Conservation (phyloP, 1,139 yeast species). For the Yamadazyma sp. region DNA sequence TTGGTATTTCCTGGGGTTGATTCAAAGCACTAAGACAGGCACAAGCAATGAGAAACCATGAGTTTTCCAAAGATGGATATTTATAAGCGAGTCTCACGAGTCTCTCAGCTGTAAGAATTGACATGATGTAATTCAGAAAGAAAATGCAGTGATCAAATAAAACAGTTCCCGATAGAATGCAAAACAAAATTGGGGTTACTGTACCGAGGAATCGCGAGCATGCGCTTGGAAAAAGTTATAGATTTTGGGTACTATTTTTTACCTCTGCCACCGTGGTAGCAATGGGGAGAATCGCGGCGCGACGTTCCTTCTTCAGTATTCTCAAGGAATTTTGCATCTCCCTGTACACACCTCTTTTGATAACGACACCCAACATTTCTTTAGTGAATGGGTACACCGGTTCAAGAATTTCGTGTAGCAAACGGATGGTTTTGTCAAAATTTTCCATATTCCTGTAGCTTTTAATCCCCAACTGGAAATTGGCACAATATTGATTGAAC, state of each 20-base stretch:
- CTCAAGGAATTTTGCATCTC: constrained; percentile 79
- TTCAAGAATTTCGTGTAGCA: constrained; percentile 47
- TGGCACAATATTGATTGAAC: constrained; percentile 33
- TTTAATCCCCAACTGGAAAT: constrained; percentile 69
- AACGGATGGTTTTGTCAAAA: constrained; percentile 50
- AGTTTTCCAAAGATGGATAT: constrained; percentile 42
- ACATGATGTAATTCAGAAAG: no score
- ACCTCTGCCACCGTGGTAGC: no score
- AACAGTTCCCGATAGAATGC: no score
- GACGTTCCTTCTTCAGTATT: background rate
- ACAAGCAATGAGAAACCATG: constrained; percentile 78
- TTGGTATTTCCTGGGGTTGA: constrained; percentile 77
- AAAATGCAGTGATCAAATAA: no score
- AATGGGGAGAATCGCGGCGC: background rate
- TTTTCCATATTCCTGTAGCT: constrained; percentile 76
- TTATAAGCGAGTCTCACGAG: constrained; percentile 57
- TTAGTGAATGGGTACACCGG: constrained; percentile 42
- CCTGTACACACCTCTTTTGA: constrained; percentile 77
- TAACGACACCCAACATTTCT: constrained; percentile 62
- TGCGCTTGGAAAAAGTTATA: no score
- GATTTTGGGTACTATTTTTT: no score
- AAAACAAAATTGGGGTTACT: background rate
- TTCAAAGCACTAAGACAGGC: constrained; percentile 82
- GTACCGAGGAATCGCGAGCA: constrained; percentile 3
- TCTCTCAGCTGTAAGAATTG: constrained; percentile 55